A percentile compares a stretch with the other conserved stretches of the same genome.
phyloP scores from a whole-genome alignment of 306 rosid genomes.

The Lablab purpureus region DNA sequence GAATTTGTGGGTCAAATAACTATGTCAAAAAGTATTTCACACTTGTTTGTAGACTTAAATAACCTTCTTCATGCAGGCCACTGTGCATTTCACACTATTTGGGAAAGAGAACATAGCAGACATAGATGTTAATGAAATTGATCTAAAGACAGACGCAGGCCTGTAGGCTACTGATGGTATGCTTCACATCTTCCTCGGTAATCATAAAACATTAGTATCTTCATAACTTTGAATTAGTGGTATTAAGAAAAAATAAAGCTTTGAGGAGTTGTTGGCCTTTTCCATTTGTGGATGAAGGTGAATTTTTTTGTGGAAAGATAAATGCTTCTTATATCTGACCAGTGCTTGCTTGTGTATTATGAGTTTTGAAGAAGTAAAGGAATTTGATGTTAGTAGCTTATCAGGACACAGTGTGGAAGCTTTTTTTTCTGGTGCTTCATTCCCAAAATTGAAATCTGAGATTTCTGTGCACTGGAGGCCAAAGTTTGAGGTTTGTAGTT shows the following conservation, averaged over 20 bases:
- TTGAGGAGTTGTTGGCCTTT: conserved; percentile 21
- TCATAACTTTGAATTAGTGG: not conserved
- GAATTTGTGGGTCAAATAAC: not conserved
- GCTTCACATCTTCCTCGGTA: conserved; percentile 17
- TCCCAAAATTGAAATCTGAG: conserved; percentile 21
- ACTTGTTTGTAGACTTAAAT: conserved; percentile 28
- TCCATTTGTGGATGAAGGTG: conserved; percentile 18
- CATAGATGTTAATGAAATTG: conserved; percentile 68
- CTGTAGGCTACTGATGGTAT: conserved; percentile 49
- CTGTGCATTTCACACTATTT: conserved; percentile 76
- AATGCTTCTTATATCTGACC: conserved; percentile 11
- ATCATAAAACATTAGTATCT: not conserved
- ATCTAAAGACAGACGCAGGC: conserved; percentile 56
- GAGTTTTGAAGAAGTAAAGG: conserved; percentile 26
- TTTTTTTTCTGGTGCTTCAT: conserved; percentile 13
- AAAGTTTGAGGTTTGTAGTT: conserved; percentile 14
- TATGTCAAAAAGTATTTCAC: not conserved
- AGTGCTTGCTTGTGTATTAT: conserved; percentile 19
- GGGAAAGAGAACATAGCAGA: conserved; percentile 91
- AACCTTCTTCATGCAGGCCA: conserved; percentile 76
- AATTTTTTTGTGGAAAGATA: not conserved
- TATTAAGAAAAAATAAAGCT: not conserved
- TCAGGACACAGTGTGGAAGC: conserved; percentile 4
- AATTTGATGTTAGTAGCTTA: not conserved
- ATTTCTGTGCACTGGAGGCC: conserved; percentile 12